Evolutionary conservation across 2,329 filamentous ascomycete species (phyloP).

Genomic region (Chrysoporthe puriensis): DNA sequence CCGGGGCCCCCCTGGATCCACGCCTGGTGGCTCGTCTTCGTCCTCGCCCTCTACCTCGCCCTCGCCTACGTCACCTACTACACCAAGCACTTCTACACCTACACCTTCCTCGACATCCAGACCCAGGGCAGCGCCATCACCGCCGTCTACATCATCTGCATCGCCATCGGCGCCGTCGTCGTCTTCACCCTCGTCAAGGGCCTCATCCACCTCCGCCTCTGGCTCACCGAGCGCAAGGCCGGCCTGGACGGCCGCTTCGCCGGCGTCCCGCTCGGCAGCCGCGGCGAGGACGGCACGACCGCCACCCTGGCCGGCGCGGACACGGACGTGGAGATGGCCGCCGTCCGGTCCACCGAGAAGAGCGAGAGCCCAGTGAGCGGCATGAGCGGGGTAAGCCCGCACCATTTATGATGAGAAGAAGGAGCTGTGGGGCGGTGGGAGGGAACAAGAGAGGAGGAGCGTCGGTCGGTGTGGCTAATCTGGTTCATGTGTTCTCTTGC

Average conservation of each 20-base stretch:
- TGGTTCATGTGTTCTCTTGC: neutral
- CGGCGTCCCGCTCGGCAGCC: slow-evolving; percentile 30
- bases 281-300: slow-evolving; percentile 30
- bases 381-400: slow-evolving; percentile 11
- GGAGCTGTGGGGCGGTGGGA: neutral
- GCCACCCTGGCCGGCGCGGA: neutral
- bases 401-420: slow-evolving; percentile 9
- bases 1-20: slow-evolving; percentile 65
- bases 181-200: slow-evolving; percentile 57
- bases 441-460: neutral
- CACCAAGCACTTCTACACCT: slow-evolving; percentile 75
- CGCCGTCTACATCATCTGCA: slow-evolving; percentile 66
- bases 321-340: slow-evolving; percentile 24
- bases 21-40: slow-evolving; percentile 67
- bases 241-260: slow-evolving; percentile 49
- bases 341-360: slow-evolving; percentile 6
- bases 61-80: slow-evolving; percentile 75
- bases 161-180: slow-evolving; percentile 55
- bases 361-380: slow-evolving; percentile 12
- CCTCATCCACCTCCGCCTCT: slow-evolving; percentile 54
- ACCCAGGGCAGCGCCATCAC: slow-evolving; percentile 57
- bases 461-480: neutral
- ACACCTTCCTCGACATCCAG: slow-evolving; percentile 72
- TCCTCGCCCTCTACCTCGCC: slow-evolving; percentile 72
- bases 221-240: slow-evolving; percentile 52